Conservation (phyloP, 257 asterid species). For the Solanum paucissectum region DNA sequence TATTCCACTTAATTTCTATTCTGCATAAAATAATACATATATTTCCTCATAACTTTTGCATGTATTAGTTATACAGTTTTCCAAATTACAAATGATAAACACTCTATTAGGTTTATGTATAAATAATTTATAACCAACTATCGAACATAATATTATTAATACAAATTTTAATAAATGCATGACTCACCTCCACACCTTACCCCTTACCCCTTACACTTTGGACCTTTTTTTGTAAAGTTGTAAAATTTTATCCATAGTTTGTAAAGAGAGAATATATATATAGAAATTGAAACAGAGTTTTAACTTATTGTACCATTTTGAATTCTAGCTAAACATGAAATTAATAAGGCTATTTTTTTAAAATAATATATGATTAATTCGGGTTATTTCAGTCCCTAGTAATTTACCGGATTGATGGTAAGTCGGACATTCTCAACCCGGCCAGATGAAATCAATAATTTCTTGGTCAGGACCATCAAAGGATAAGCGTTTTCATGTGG, state of each 20-base stretch:
- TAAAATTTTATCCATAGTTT: not conserved
- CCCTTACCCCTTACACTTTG: too few relatives aligned
- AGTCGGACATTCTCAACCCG: too few relatives aligned
- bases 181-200: not conserved
- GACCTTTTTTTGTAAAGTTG: not conserved
- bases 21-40: too few relatives aligned
- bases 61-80: too few relatives aligned
- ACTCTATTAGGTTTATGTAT: too few relatives aligned
- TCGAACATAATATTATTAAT: too few relatives aligned
- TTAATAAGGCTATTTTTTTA: not conserved
- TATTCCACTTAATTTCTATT: too few relatives aligned
- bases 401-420: too few relatives aligned
- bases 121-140: too few relatives aligned
- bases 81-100: not conserved
- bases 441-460: too few relatives aligned
- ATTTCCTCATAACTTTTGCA: not conserved
- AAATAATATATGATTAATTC: too few relatives aligned
- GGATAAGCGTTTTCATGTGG: not conserved
- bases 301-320: not conserved
- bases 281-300: not conserved
- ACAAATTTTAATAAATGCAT: not conserved
- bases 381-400: not conserved
- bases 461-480: too few relatives aligned
- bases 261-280: not conserved
- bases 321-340: not conserved